Percentiles rank a stretch among this genome's conserved stretches.
phyloP scores from a whole-genome alignment of 1,139 yeast species.

The Yamadazyma aaseri region DNA sequence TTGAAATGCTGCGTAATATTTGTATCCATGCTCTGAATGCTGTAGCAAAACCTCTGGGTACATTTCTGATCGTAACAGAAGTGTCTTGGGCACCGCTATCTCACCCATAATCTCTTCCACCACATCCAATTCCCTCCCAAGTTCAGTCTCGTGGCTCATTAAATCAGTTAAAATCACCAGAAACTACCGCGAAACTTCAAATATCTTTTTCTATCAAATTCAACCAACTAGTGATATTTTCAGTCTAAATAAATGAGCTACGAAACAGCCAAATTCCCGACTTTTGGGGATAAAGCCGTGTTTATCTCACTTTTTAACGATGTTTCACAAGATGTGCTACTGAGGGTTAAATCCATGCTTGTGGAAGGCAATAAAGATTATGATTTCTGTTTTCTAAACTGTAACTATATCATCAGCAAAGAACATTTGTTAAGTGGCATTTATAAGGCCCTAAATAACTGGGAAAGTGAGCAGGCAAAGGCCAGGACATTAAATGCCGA shows the following conservation, averaged over 20 bases:
- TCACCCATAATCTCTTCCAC: slow-evolving; percentile 6
- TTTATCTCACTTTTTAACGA: slow-evolving; percentile 24
- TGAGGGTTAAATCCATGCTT: slow-evolving; percentile 28
- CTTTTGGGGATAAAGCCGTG: slow-evolving; percentile 27
- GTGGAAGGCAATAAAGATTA: slow-evolving; percentile 31
- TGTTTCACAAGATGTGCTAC: slow-evolving; percentile 20
- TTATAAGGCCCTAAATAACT: slow-evolving; percentile 34
- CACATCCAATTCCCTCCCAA: not conserved
- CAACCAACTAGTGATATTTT: too few species aligned
- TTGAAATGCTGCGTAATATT: slow-evolving; percentile 34
- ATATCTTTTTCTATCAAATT: too few species aligned
- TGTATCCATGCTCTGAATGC: slow-evolving; percentile 28
- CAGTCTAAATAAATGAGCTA: slow-evolving; percentile 14
- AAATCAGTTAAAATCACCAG: too few species aligned
- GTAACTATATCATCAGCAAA: slow-evolving; percentile 34
- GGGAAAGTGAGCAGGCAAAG: slow-evolving; percentile 25
- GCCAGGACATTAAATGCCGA: slow-evolving; percentile 46
- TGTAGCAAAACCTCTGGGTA: slow-evolving; percentile 42
- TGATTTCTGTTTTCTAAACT: slow-evolving; percentile 42
- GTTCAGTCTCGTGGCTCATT: not conserved
- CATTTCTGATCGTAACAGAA: not conserved
- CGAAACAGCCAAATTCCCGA: slow-evolving; percentile 28
- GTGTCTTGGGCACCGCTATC: slow-evolving; percentile 1
- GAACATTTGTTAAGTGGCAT: slow-evolving; percentile 37
- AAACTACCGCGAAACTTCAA: too few species aligned